Evolutionary conservation across 2,329 filamentous ascomycete genomes (phyloP).

Genomic region (Monilinia laxa): DNA sequence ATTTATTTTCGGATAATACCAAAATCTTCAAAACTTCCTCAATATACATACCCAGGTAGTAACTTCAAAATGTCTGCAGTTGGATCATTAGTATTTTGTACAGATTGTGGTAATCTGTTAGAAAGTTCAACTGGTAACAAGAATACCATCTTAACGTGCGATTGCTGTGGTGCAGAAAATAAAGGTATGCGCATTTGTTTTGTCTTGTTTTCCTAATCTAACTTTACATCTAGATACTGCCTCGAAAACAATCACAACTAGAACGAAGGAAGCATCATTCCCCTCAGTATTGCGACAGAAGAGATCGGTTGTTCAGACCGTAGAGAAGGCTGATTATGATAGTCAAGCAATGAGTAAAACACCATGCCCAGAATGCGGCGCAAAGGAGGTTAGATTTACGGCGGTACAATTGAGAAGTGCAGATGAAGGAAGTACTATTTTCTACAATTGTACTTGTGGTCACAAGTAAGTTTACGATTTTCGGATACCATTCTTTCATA

Average conservation of each 20-base stretch:
- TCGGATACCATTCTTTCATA: background rate
- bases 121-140: slow-evolving; percentile 75
- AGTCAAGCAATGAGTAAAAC: slow-evolving; percentile 68
- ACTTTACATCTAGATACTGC: slow-evolving; percentile 55
- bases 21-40: slow-evolving; percentile 3
- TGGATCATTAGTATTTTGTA: slow-evolving; percentile 89
- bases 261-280: slow-evolving; percentile 86
- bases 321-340: slow-evolving; percentile 74
- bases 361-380: slow-evolving; percentile 77
- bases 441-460: slow-evolving; percentile 85
- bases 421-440: slow-evolving; percentile 91
- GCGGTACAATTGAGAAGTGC: slow-evolving; percentile 85
- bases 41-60: slow-evolving; percentile 3
- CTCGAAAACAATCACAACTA: slow-evolving; percentile 73
- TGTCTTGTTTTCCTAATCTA: slow-evolving; percentile 3
- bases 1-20: slow-evolving; percentile 13
- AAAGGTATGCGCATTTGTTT: slow-evolving; percentile 57
- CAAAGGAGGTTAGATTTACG: slow-evolving; percentile 79
- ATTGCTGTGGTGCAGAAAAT: slow-evolving; percentile 82
- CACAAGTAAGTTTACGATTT: slow-evolving; percentile 61
- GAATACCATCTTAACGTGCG: slow-evolving; percentile 76
- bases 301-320: slow-evolving; percentile 77
- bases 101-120: slow-evolving; percentile 85
- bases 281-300: slow-evolving; percentile 87
- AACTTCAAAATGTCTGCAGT: slow-evolving; percentile 72